Evolutionary conservation across 2,329 filamentous ascomycete species (phyloP).

Genomic region (Seiridium unicorne): DNA sequence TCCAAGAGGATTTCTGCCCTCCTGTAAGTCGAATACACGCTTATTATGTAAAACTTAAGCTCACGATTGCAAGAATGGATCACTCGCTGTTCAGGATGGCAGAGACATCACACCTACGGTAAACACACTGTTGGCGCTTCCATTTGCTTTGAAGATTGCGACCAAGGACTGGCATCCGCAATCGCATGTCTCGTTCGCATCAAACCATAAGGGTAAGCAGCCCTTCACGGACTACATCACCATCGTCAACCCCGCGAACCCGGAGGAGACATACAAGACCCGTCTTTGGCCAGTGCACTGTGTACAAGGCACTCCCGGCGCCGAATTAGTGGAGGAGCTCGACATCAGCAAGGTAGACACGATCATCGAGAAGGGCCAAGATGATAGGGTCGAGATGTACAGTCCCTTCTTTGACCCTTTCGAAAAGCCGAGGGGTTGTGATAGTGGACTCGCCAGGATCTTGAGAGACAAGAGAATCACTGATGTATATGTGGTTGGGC

Average conservation of each 20-base stretch:
- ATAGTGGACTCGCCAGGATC: conserved; percentile 60
- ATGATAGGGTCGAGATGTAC: conserved; percentile 84
- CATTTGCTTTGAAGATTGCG: conserved; percentile 73
- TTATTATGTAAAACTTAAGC: background rate
- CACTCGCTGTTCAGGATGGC: conserved; percentile 77
- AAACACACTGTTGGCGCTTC: conserved; percentile 71
- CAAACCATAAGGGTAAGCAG: conserved; percentile 67
- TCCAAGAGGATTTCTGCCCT: conserved; percentile 94
- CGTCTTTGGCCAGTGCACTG: conserved; percentile 91
- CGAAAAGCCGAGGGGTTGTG: conserved; percentile 53
- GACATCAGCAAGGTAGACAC: conserved; percentile 56
- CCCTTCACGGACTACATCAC: conserved; percentile 66
- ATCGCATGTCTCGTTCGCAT: conserved; percentile 84
- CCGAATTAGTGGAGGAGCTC: conserved; percentile 72
- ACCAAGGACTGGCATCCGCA: conserved; percentile 91
- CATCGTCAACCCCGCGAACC: conserved; percentile 66
- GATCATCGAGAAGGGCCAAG: conserved; percentile 75
- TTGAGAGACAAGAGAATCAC: conserved; percentile 62
- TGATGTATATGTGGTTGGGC: conserved; percentile 80
- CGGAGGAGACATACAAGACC: conserved; percentile 61
- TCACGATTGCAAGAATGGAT: conserved; percentile 61
- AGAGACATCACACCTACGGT: conserved; percentile 68
- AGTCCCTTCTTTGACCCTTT: conserved; percentile 87
- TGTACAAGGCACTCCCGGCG: conserved; percentile 70
- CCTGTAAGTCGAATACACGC: conserved; percentile 59